Percentiles rank a stretch among this genome's conserved stretches.
These are phyloP conservation scores for Circinella umbellata DNA, from an alignment of 371 early-diverging fungal genomes.

Conservation along the genomic window DNA sequence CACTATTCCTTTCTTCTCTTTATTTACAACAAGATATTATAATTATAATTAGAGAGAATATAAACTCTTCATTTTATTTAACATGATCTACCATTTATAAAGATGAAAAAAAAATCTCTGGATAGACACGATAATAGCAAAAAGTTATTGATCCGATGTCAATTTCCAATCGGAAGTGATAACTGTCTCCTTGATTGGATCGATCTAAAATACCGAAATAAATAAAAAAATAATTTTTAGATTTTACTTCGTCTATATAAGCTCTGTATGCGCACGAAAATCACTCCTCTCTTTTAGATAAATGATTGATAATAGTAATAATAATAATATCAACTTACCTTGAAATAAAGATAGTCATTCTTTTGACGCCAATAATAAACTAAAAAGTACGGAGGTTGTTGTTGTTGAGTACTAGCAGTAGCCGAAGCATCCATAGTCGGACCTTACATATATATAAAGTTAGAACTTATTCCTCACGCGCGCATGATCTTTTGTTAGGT, in stretches of 20 bases:
- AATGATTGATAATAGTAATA: no score
- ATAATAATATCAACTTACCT: constrained; percentile 16
- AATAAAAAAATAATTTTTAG: no score
- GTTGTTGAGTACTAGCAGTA: constrained; percentile 13
- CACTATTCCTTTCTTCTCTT: not conserved
- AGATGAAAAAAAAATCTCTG: no score
- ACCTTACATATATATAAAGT: constrained; percentile 16
- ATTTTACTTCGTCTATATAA: not conserved
- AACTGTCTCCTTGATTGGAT: constrained; percentile 51
- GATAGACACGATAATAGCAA: no score
- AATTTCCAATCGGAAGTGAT: constrained; percentile 53
- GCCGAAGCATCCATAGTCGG: constrained; percentile 20
- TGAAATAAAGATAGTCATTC: constrained; percentile 69
- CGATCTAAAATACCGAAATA: constrained; percentile 29
- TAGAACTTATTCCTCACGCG: not conserved
- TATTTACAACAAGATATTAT: not conserved
- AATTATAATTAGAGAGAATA: not conserved
- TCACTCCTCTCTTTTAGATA: not conserved
- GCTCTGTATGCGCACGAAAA: not conserved
- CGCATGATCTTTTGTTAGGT: not conserved
- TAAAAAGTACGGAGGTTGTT: constrained; percentile 44
- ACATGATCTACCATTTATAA: no score
- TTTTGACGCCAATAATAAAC: constrained; percentile 69
- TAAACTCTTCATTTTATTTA: no score
- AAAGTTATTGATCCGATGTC: constrained; percentile 20